Evolutionary conservation across 352 stramenopile species (phyloP), one percentile per base, ranked within the genome.

Genomic region (Peronospora destructor): DNA sequence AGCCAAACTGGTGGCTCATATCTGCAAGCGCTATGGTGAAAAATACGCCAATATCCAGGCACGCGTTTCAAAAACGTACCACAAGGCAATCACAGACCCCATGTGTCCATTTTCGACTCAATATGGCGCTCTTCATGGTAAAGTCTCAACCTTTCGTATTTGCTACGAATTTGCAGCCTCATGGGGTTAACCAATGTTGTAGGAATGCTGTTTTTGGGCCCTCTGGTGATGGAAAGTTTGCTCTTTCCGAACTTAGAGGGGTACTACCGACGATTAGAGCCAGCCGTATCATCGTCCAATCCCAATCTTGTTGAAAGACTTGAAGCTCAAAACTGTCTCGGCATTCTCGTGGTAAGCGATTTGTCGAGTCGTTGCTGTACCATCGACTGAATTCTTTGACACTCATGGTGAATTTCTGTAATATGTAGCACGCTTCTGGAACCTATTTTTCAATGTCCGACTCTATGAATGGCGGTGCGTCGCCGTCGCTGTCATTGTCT

Each of bases 11-110:
- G 72, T 92, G 17, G 83, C 84, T 21, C 75, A 91, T 49, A 91
- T 95, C 41, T 94, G 82, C 54, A 60, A 84, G 36, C 72, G 81
- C 40, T 91, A 81, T 54, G 88, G 91, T 30, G 77, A 95, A 33
- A 86, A 95, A 39, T 98, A 98, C 59, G 66, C 81, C 36, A 95
- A 90, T 36, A 85, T 97, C 37, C 91, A 96, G 58, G 71, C 91
- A 1, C 84, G 88, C 10, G 76, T 97, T 16, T 83, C 95, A 36
- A 95, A 96, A 59, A 90, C 84, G 16, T 91, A 95, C 43, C 88
- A 94, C 68, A 72, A 88, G 47, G 88, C 86, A 14, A 82, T 95
- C 47, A 78, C 75, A 45, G 61, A 94, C 53, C 71, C 78, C 6
- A 47, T 76, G 26, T 82, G 77, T 28, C 75, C 84, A 2, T 85